These are phyloP conservation scores for Exophiala aquamarina DNA, from an alignment of 2,329 filamentous ascomycete species.

Conservation along the genomic window DNA sequence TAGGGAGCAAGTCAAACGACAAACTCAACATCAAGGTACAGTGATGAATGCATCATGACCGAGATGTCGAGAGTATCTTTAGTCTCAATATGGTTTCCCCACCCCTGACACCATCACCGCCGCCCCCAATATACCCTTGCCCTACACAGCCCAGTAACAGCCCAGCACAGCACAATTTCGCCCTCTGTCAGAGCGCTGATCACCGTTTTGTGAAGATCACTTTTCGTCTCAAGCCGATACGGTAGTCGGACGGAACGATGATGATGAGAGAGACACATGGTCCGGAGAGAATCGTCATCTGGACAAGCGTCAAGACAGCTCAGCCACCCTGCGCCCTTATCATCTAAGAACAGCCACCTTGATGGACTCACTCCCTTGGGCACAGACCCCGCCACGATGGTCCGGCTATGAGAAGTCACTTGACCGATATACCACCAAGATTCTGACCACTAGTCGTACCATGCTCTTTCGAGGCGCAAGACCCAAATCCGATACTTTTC, in stretches of 20 bases:
- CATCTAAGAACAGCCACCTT: no score
- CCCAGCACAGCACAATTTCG: conserved; percentile 3
- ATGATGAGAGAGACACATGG: conserved; percentile 18
- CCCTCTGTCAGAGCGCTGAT: conserved; percentile 26
- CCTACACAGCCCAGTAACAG: conserved; percentile 13
- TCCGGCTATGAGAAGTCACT: no score
- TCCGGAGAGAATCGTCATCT: conserved; percentile 18
- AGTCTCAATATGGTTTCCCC: conserved; percentile 18
- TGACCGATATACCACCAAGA: no score
- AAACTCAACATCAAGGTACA: conserved; percentile 43
- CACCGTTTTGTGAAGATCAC: conserved; percentile 22
- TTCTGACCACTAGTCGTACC: no score
- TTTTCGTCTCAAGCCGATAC: conserved; percentile 24
- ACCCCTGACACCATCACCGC: conserved; percentile 19
- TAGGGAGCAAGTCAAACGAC: conserved; percentile 94
- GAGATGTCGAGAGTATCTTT: conserved; percentile 19
- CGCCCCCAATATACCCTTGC: conserved; percentile 3
- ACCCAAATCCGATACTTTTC: no score
- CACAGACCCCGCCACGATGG: no score
- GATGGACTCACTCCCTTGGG: no score
- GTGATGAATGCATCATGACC: conserved; percentile 30
- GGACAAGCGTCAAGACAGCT: conserved; percentile 12
- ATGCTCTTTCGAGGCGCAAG: no score
- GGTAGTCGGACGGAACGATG: conserved; percentile 10
- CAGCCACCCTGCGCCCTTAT: no score